Base-by-base conservation (phyloP, 441 rosid species). In the Euphorbia celastroides region DNA sequence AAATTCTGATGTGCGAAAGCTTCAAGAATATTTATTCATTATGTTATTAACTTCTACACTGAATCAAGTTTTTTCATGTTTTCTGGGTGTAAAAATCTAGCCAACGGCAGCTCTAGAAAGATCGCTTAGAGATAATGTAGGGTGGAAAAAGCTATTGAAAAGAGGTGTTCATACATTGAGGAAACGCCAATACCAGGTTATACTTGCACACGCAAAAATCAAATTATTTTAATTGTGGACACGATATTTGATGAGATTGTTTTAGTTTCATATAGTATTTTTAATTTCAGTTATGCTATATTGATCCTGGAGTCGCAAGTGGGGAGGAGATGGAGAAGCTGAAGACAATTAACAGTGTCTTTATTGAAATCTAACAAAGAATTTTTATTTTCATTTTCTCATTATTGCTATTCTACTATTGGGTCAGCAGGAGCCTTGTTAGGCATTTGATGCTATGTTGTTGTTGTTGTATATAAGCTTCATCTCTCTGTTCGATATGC, bases 251-350 rank as follows among this genome's bases (percentile, higher is more conserved):
- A 34, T 50, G 52, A 22, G 52, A 65, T 74, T 26, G 57, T 70
- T 77, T 81, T 64, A 38, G 61, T 70, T 77, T 81, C 62, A 44
- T 69, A 10, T 57, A 61, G 14, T 64, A 26, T 62, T 50, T 68
- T 16, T 70, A n/a, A 17, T 75, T 70, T n/a, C n/a, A 86, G 97
- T 70, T 88, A 41, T 86, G 94, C 69, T 86, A 83, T 69, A n/a
- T 92, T 62, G 96, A 92, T 72, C 74, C 78, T 60, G 94, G 94
- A 71, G 81, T 87, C 63, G 87, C 89, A 42, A 75, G 62, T 48
- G 76, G 74, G 62, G 90, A 78, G 69, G 96, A 92, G 84, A 73
- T 87, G 80, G 87, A 85, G 79, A 82, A 84, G 80, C 93, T 92
- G 63, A 89, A 83, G 80, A 82, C 77, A 68, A 74, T 92, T 54